These are phyloP conservation scores for Eucalyptus melliodora DNA, from an alignment of 345 rosid species.

Conservation along the genomic window DNA sequence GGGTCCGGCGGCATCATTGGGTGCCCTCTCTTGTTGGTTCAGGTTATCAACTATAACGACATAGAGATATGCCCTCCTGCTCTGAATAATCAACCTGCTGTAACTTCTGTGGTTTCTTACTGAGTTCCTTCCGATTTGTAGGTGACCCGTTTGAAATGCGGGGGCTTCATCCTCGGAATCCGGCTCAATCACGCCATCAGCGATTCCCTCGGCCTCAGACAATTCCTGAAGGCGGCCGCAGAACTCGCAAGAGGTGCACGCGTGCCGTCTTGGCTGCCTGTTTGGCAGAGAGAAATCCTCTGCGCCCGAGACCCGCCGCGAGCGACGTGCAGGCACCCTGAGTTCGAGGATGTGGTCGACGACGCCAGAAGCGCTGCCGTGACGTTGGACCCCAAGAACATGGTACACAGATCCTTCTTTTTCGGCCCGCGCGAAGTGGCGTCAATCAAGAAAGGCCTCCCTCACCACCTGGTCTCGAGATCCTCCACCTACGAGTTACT, in stretches of 20 bases:
- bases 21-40: neutral
- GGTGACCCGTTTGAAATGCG: neutral
- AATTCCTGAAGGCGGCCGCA: neutral
- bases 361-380: neutral
- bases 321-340: neutral
- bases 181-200: neutral
- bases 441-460: neutral
- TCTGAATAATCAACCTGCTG: neutral
- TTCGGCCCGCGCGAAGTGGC: neutral
- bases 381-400: neutral
- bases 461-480: neutral
- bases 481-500: neutral
- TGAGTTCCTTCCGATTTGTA: neutral
- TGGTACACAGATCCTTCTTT: neutral
- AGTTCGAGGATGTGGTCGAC: neutral
- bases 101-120: neutral
- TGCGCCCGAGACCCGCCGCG: neutral
- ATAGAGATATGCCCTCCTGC: neutral
- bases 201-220: neutral
- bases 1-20: neutral
- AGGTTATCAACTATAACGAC: neutral
- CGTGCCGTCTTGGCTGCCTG: neutral
- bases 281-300: neutral
- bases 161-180: neutral
- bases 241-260: neutral